Base-by-base conservation (phyloP, 306 rosid genomes). In the Prunus armeniaca region DNA sequence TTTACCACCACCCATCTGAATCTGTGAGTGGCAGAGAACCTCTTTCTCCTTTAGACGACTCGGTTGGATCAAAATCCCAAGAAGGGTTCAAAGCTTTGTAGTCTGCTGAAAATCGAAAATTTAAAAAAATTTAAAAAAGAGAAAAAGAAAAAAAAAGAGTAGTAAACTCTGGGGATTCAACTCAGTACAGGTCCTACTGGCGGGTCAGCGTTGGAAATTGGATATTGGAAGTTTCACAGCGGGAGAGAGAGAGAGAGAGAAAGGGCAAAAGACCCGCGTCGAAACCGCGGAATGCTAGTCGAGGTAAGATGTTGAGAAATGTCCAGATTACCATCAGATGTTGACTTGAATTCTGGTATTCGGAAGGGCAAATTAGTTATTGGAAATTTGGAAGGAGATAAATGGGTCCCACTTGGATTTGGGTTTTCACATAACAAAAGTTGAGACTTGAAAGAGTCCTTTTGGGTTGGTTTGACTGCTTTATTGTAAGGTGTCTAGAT, bases 1-100 rank as follows among this genome's bases (percentile, higher is more conserved):
- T 74, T 56, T 56, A 18, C 47, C 73, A 75, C 77, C 70, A 52
- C 10, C 38, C 69, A 52, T 64, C 25, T 10, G 34, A 19, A 56
- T 38, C 77, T 20, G 60, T 69, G 8, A 13, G 56, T 68, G 32
- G 7, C 12, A 18, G 30, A 18, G 19, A 41, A 15, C 19, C 41
- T 20, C 43, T 10, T 20, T 34, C 25, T 12, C 28, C 2, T 5
- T 18, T 22, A 20, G 8, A 25, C 8, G 4, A 3, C 17, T 27
- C 1, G 28, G 9, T 27, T 50, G 9, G 70, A 67, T 67, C 32
- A 9, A 58, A 19, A 56, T 12, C 22, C 47, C 52, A 55, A 32
- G 17, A 38, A 52, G 19, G 65, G 43, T 13, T 34, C 24, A 1
- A 7, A 5, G 65, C 3, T 20, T 32, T 24, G 17, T 60, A n/a